These are phyloP conservation scores for Saccharomyces hybrid DNA, from an alignment of 1,139 yeast species.

Conservation along the genomic window DNA sequence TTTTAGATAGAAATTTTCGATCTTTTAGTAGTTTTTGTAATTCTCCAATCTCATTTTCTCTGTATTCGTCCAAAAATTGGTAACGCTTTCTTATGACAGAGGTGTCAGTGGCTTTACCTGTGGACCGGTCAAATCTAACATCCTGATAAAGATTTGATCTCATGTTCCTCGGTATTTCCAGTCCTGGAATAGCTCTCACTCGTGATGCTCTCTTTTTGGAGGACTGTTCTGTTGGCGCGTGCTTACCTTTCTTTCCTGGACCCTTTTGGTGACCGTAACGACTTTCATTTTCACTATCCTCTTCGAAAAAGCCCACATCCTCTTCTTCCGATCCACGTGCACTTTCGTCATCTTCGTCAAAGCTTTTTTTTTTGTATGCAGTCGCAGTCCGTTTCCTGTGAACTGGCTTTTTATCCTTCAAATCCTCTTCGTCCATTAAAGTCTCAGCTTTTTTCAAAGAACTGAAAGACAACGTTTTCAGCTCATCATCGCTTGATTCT, in stretches of 20 bases:
- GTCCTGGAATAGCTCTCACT: constrained; percentile 69
- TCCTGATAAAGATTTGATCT: constrained; percentile 52
- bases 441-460: constrained; percentile 51
- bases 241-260: constrained; percentile 45
- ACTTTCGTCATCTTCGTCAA: constrained; percentile 11
- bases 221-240: constrained; percentile 73
- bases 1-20: constrained; percentile 40
- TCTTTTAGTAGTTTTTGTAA: constrained; percentile 52
- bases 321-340: constrained; percentile 18
- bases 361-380: constrained; percentile 8
- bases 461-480: constrained; percentile 46
- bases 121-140: constrained; percentile 82
- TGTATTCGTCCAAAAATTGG: constrained; percentile 76
- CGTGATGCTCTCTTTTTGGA: constrained; percentile 63
- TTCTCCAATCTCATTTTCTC: constrained; percentile 60
- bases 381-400: constrained; percentile 1
- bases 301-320: constrained; percentile 27
- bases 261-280: constrained; percentile 9
- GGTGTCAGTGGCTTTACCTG: constrained; percentile 76
- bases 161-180: constrained; percentile 36
- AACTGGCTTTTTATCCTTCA: constrained; percentile 11
- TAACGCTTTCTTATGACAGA: constrained; percentile 63
- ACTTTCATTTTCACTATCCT: constrained; percentile 15
- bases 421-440: constrained; percentile 35
- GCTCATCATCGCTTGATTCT: constrained; percentile 27